A percentile compares a stretch with the other conserved stretches of the same genome.
Evolutionary conservation across 1,284 basidiomycete species (phyloP).

Genomic region (Heterobasidion occidentale): DNA sequence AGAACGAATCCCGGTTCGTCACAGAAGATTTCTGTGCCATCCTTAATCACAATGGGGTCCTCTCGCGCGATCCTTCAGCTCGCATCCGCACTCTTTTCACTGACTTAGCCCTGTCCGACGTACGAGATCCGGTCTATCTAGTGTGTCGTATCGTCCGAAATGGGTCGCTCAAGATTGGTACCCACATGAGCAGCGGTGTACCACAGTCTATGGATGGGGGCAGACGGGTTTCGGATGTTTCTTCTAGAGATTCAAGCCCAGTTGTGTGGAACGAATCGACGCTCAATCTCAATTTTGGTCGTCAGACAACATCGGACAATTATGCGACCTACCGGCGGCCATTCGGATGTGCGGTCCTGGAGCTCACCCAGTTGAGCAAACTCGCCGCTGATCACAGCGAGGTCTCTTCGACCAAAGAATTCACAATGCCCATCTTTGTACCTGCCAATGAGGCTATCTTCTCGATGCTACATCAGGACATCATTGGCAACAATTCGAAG

Average conservation of each 20-base stretch:
- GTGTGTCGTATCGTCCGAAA: constrained; percentile 90
- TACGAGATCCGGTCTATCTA: constrained; percentile 77
- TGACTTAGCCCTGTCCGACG: constrained; percentile 81
- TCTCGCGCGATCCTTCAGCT: constrained; percentile 63
- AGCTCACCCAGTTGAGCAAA: constrained; percentile 72
- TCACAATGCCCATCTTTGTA: constrained; percentile 85
- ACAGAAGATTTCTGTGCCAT: constrained; percentile 92
- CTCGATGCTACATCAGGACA: constrained; percentile 92
- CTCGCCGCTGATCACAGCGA: constrained; percentile 57
- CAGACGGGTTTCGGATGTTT: constrained; percentile 47
- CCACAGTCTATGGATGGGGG: constrained; percentile 27
- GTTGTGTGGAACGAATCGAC: constrained; percentile 15
- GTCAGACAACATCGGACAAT: constrained; percentile 19
- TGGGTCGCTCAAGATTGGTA: constrained; percentile 76
- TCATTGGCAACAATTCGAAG: constrained; percentile 74
- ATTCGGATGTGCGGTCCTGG: constrained; percentile 90
- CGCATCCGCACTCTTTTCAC: constrained; percentile 83
- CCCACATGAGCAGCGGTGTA: constrained; percentile 41
- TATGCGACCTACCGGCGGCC: constrained; percentile 62
- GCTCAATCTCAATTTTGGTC: constrained; percentile 7
- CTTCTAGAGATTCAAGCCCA: constrained; percentile 21
- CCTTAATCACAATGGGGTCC: constrained; percentile 87
- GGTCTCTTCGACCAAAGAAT: constrained; percentile 58
- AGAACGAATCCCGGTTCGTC: constrained; percentile 77
- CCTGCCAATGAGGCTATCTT: constrained; percentile 83